Percentiles rank a stretch among this genome's conserved stretches.
These are phyloP conservation scores for Picea sitchensis DNA, from an alignment of 75 land plant species.

Conservation along the genomic window DNA sequence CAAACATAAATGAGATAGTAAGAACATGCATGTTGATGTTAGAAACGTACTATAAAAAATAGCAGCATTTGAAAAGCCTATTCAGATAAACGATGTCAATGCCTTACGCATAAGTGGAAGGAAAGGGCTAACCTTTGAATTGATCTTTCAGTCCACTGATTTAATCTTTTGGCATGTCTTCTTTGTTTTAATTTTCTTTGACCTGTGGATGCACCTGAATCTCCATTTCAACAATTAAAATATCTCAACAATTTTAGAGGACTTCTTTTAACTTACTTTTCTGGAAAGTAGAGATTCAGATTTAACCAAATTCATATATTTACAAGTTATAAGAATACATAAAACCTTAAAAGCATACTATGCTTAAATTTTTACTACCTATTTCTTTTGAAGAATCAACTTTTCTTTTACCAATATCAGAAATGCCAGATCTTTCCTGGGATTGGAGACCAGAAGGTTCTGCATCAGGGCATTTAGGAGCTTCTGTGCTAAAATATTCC, in stretches of 20 bases:
- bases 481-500: not conserved
- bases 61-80: not conserved
- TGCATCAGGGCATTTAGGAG: not conserved
- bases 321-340: not conserved
- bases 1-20: not conserved
- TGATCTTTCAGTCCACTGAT: not conserved
- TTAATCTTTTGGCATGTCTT: constrained; percentile 10
- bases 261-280: not conserved
- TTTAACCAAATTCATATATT: not conserved
- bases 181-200: constrained; percentile 5
- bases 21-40: not conserved
- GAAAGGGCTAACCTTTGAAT: constrained; percentile 6
- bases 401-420: not conserved
- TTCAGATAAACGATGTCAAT: not conserved
- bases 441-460: not conserved
- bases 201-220: not conserved
- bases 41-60: not conserved
- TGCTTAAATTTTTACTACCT: not conserved
- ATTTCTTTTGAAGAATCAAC: not conserved
- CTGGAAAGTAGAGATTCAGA: not conserved
- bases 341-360: not conserved
- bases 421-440: not conserved
- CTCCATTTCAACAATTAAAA: constrained; percentile 2
- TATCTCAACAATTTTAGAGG: not conserved
- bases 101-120: not conserved